phyloP scores from a whole-genome alignment of 345 rosid genomes.

The Pistacia atlantica region DNA sequence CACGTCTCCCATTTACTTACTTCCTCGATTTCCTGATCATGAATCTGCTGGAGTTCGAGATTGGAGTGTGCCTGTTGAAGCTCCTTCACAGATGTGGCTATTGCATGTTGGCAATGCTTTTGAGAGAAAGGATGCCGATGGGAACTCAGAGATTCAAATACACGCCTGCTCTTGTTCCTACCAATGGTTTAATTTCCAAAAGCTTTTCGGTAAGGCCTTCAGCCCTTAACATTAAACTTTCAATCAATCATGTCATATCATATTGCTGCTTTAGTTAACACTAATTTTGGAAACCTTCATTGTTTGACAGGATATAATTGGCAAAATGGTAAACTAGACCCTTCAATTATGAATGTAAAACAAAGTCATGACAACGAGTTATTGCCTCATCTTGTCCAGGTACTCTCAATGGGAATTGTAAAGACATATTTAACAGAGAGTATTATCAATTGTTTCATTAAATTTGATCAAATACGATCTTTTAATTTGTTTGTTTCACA shows the following conservation, averaged over 20 bases:
- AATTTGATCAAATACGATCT: not conserved
- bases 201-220: conserved; percentile 56
- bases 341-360: conserved; percentile 66
- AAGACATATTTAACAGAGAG: too few relatives aligned
- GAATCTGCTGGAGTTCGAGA: conserved; percentile 41
- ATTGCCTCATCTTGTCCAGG: conserved; percentile 77
- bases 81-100: conserved; percentile 76
- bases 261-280: conserved; percentile 2
- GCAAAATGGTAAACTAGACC: conserved; percentile 75
- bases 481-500: not conserved
- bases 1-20: conserved; percentile 75
- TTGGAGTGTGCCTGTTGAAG: conserved; percentile 76
- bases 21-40: conserved; percentile 57
- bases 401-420: conserved; percentile 3
- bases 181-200: conserved; percentile 86
- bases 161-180: conserved; percentile 77
- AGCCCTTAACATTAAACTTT: not conserved
- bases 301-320: conserved; percentile 66
- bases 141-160: conserved; percentile 53
- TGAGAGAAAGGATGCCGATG: conserved; percentile 41
- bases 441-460: too few relatives aligned
- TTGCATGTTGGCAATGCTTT: conserved; percentile 80
- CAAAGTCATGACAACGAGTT: conserved; percentile 30
- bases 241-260: not conserved
- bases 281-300: not conserved